Base-by-base conservation (phyloP, 306 rosid species). In the Fragaria vesca region DNA sequence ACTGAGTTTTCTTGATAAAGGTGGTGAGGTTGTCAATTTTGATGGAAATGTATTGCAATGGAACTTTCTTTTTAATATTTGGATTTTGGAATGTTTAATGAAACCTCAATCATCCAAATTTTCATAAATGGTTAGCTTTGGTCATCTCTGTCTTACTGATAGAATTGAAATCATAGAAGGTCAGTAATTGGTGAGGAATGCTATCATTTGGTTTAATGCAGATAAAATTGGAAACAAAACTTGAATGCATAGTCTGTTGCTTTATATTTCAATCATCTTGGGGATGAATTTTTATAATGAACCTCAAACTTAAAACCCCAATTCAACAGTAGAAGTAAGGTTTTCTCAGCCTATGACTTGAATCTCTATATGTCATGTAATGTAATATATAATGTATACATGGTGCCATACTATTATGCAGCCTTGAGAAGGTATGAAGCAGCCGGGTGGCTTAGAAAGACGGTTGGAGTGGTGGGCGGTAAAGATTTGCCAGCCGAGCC, bases 341-440 rank as follows among this genome's bases (percentile, higher is more conserved):
- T 42, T 13, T 47, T 79, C 73, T 63, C 8, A 51, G 65, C 47
- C 26, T 79, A 40, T 43, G 28, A 6, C 75, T 68, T 51, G 4
- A 66, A 55, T 55, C 24, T n/a, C 12, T 6, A 54, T 6, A 54
- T 54, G 24, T 20, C 8, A 57, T 57, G 63, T n/a, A 8, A n/a
- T n/a, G 60, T 67, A 30, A 34, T 18, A 61, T 46, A 58, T 73
- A 7, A 54, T 63, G 67, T 3, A 11, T 57, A 21, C 70, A 61
- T 42, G 54, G 72, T 66, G 50, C 34, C 68, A 4, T 34, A 11
- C 3, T 76, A 2, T 51, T 76, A 79, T 82, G 81, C 86, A 96
- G 98, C 97, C 66, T 78, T 84, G 81, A 93, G 97, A 89, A 86
- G 98, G 74, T 83, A 93, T 75, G 98, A 96, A 84, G 99, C 98